phyloP scores from a whole-genome alignment of 345 rosid genomes.

The Moringa oleifera region DNA sequence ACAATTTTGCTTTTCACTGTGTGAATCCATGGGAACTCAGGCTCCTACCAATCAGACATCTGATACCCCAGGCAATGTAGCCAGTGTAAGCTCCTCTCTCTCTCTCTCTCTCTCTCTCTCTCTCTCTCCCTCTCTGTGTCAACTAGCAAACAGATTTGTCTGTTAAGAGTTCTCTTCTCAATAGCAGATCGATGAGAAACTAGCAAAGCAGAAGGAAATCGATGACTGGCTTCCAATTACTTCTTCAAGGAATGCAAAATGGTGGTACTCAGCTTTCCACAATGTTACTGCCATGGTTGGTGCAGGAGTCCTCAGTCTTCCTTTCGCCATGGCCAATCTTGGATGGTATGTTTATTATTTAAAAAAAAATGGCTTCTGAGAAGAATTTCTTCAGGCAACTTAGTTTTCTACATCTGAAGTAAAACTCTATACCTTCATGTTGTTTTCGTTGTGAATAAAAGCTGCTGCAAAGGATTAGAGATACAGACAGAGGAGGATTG shows the following conservation, averaged over 20 bases:
- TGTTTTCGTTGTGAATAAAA: too few relatives aligned
- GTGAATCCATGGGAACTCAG: conserved; percentile 26
- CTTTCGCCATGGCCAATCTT: conserved; percentile 68
- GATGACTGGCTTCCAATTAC: conserved; percentile 73
- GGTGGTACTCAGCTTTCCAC: conserved; percentile 89
- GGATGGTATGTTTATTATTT: conserved; percentile 75
- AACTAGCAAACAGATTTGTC: too few relatives aligned
- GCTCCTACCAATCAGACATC: conserved; percentile 11
- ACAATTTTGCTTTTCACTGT: not conserved
- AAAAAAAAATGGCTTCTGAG: too few relatives aligned
- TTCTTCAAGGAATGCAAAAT: conserved; percentile 64
- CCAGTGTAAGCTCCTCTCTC: conserved; percentile 23
- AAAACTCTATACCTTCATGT: too few relatives aligned
- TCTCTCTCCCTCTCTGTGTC: not conserved
- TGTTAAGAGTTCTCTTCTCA: not conserved
- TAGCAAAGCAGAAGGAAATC: conserved; percentile 44
- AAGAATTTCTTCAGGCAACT: too few relatives aligned
- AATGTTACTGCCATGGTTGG: conserved; percentile 91
- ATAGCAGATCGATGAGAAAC: not conserved
- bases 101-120: not conserved
- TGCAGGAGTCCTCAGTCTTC: conserved; percentile 77
- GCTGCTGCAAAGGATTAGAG: too few relatives aligned
- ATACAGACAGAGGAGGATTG: too few relatives aligned
- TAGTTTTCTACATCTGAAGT: too few relatives aligned
- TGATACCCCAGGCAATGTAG: not conserved